Base-by-base conservation (phyloP, 1,139 yeast genomes). In the Scheffersomyces insectosa region DNA sequence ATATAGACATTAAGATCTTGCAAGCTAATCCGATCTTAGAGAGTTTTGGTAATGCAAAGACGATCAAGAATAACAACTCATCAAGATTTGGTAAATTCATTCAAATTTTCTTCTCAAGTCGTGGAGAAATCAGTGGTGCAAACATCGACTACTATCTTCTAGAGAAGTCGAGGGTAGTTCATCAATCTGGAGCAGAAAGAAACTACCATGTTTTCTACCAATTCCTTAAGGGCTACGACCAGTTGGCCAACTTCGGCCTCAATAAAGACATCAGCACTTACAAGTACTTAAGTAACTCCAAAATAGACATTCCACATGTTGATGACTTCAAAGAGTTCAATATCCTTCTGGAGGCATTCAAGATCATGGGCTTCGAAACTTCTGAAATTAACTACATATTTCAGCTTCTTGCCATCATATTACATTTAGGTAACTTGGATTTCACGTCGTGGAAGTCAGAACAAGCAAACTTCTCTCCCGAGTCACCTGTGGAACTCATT, bases 31-130 rank as follows among this genome's bases (percentile, higher is more conserved):
- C 99, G 0, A 89, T 95, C 38, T 70, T 95, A 54, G 99, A 95
- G 64, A 84, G 97, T 35, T 95, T 95, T 65, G 99, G 99, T 53
- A 95, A 95, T 65, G 95, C 99, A 1, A 96, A 93, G 57, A 95
- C 99, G 0, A 89, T 90, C 27, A 81, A 95, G 52, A 95, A 95
- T 62, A 85, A 91, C 62, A 95, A 95, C 62, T 90, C 98, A 8
- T 93, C 99, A 9, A 80, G 99, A 59, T 95, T 95, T 62, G 99
- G 99, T 38, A 95, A 95, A 65, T 95, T 93, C 60, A 89, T 95
- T 50, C 85, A 93, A 56, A 88, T 95, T 46, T 90, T 83, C 62
- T 89, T 93, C 56, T 76, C 80, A 42, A 58, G 70, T 2, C 66
- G 75, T 9, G 90, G 89, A 4, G 77, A 78, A 48, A 85, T 95